phyloP scores from a whole-genome alignment of 148 eudicot genomes.

The Silene uniflora region DNA sequence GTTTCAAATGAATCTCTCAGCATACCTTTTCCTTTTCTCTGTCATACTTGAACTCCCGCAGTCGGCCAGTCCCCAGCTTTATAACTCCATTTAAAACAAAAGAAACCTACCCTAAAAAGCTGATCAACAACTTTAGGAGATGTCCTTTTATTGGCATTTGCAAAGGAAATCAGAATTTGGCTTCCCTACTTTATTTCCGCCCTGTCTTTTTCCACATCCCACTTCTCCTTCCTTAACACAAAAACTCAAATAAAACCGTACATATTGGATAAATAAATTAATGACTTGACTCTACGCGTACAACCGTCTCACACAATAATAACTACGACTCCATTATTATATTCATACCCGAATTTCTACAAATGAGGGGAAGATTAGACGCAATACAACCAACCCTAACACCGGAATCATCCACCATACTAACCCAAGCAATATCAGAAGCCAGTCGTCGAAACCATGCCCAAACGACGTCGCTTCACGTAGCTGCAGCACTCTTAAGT shows the following conservation, averaged over 20 bases:
- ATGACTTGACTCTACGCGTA: too few species aligned
- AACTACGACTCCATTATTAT: too few species aligned
- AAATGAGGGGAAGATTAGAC: constrained; percentile 75
- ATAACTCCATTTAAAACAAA: too few species aligned
- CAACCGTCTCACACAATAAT: too few species aligned
- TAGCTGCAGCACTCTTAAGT: constrained; percentile 70
- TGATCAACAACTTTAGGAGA: neutral
- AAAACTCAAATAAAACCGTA: too few species aligned
- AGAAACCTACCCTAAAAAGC: neutral
- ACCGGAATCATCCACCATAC: constrained; percentile 63
- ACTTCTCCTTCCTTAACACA: neutral
- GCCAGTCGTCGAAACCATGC: constrained; percentile 80
- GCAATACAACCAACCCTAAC: constrained; percentile 91
- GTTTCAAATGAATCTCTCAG: too few species aligned
- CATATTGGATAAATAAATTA: too few species aligned
- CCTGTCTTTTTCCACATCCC: neutral
- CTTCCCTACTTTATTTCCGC: too few species aligned
- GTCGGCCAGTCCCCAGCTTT: too few species aligned
- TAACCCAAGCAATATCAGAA: constrained; percentile 75
- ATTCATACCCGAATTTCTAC: too few species aligned
- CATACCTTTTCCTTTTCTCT: too few species aligned
- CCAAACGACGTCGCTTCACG: constrained; percentile 90
- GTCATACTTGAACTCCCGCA: too few species aligned
- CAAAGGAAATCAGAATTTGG: neutral
- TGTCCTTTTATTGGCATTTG: neutral